Conservation (phyloP, 148 eudicot species). For the Rhododendron ferrugineum region DNA sequence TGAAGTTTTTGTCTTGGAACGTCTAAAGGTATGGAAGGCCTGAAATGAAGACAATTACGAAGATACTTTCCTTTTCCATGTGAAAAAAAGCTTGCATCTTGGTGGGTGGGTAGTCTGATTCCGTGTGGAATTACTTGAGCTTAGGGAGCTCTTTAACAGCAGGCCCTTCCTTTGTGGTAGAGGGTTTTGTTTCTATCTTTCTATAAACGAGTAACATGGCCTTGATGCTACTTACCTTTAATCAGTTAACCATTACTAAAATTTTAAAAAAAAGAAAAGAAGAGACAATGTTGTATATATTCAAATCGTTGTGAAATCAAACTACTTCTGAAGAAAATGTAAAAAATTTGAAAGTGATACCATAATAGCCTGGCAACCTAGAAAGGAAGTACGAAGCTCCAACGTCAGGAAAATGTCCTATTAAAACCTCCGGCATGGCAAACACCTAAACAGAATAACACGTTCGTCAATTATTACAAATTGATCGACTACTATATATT, state of each 20-base stretch:
- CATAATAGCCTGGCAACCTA: constrained; percentile 36
- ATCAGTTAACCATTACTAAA: neutral
- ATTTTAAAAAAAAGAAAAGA: too few relatives aligned
- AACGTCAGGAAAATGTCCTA: constrained; percentile 41
- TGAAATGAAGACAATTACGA: neutral
- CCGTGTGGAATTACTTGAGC: neutral
- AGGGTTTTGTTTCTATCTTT: neutral
- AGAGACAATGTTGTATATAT: neutral
- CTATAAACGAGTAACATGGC: neutral
- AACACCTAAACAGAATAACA: constrained; percentile 23
- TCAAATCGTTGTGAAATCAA: neutral
- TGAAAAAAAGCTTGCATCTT: neutral
- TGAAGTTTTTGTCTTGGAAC: neutral
- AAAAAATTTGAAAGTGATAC: constrained; percentile 12
- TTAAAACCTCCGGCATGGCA: constrained; percentile 42
- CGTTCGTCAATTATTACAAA: neutral
- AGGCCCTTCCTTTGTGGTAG: neutral
- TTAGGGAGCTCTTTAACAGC: neutral
- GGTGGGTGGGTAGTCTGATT: neutral
- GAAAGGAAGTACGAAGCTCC: constrained; percentile 41
- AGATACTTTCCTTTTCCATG: neutral
- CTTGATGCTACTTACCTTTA: neutral
- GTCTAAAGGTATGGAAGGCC: neutral
- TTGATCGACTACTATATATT: neutral
- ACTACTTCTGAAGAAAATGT: neutral